Evolutionary conservation across 257 asterid species (phyloP).

Genomic region (Perilla frutescens): DNA sequence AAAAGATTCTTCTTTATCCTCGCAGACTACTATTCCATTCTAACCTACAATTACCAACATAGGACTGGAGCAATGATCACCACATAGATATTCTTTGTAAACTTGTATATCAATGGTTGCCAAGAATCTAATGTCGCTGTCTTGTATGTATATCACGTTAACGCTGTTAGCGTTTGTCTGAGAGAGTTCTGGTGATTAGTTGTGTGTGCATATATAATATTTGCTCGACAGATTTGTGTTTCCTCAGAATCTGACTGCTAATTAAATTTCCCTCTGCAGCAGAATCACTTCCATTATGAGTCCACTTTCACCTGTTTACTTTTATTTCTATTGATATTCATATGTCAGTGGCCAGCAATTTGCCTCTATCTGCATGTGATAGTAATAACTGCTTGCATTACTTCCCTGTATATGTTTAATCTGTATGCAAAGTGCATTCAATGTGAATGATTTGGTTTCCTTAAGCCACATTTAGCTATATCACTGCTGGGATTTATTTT

Average conservation of each 20-base stretch:
- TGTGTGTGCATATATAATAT: conserved; percentile 3
- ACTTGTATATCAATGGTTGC: not conserved
- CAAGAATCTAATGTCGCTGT: not conserved
- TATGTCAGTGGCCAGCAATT: conserved; percentile 14
- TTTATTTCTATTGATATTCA: conserved; percentile 20
- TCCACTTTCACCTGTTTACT: conserved; percentile 12
- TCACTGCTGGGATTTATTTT: not conserved
- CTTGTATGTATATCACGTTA: conserved; percentile 1
- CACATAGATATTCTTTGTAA: not conserved
- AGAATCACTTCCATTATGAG: conserved; percentile 6
- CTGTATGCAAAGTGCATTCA: conserved; percentile 8
- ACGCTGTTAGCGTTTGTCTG: not conserved
- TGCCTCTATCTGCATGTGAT: conserved; percentile 27
- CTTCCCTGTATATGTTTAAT: not conserved
- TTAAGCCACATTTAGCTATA: conserved; percentile 21
- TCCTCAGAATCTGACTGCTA: conserved; percentile 7
- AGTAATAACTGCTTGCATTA: conserved; percentile 11
- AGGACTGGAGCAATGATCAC: not conserved
- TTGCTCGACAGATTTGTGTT: conserved; percentile 21
- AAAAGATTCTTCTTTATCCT: not conserved
- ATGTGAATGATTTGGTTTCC: conserved; percentile 30
- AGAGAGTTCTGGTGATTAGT: conserved; percentile 11
- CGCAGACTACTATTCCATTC: not conserved
- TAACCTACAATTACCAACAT: not conserved
- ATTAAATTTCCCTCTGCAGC: conserved; percentile 20